Conservation (phyloP, 2,329 filamentous ascomycete species). For the Lecanicillium sp. region DNA sequence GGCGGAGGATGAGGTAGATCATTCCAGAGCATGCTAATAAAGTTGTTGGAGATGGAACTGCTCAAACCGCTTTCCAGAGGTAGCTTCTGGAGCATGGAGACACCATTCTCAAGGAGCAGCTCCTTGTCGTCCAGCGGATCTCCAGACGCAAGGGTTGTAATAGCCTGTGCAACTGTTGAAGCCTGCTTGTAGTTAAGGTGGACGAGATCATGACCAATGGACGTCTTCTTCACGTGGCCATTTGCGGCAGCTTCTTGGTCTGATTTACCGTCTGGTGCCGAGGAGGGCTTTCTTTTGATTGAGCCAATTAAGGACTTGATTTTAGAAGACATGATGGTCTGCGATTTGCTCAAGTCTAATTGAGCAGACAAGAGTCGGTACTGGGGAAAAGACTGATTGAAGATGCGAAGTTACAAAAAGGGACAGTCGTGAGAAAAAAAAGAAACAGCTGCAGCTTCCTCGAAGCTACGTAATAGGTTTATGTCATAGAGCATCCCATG, state of each 20-base stretch:
- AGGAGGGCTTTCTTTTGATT: conserved; percentile 4
- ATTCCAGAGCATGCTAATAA: background rate
- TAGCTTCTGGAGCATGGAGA: background rate
- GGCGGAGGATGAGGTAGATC: background rate
- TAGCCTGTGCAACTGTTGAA: background rate
- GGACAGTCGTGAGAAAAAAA: no score
- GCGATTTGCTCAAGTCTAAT: no score
- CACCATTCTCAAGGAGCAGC: background rate
- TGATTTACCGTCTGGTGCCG: background rate
- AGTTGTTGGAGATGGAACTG: background rate
- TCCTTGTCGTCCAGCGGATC: background rate
- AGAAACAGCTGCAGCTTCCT: no score
- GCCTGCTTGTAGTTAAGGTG: background rate
- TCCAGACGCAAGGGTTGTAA: background rate
- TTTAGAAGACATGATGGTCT: background rate
- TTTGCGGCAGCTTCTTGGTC: background rate
- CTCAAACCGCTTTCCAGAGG: background rate
- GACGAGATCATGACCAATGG: background rate
- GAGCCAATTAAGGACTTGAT: background rate
- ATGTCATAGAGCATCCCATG: no score
- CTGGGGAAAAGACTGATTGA: no score
- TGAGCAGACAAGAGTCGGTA: no score
- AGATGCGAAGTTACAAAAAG: no score
- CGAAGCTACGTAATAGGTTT: no score
- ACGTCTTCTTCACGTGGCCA: background rate